Evolutionary conservation across 1,284 basidiomycete species (phyloP), one percentile per base, ranked within the genome.

Genomic region (Pyrrhoderma noxium): DNA sequence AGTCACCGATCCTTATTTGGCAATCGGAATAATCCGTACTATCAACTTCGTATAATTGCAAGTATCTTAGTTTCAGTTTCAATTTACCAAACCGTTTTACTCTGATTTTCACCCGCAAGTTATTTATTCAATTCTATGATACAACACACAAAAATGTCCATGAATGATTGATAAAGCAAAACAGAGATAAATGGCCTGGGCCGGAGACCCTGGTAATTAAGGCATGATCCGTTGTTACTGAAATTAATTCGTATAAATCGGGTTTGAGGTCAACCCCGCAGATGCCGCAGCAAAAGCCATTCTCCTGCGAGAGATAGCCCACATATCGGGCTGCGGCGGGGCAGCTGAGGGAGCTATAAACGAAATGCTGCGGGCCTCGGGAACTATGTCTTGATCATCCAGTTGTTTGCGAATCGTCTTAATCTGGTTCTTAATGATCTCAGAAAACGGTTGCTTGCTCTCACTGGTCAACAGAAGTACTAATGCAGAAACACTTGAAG

Each of bases 351-450:
- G 38, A 38, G 27, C 49, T 31, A 13, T 25, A 34, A 4, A 40
- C 25, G 13, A 7, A 13, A 2, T 8, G 7, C 35, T 11, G 38
- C 14, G 34, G 42, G 23, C 37, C 35, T 27, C 53, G 42, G 23
- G 42, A 40, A 21, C 27, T 51, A 48, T 40, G 57, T 56, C 23
- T 73, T 72, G 56, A 5, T 31, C 11, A 31, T 76, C 75, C 2
- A 86, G 69, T 60, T 85, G 78, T 60, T 79, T 76, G 51, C 75
- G 70, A 23, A 89, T 76, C 7, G 67, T 59, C 54, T 72, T 70
- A 61, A 90, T 80, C 62, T 85, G 78, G 2, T 61, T 61, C 61
- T 77, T 72, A 42, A 89, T 57, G 1, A 77, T 59, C 5, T 60
- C 57, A 0, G 61, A 64, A 61, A 89, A 89, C 5, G 70, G 55